phyloP scores from a whole-genome alignment of 495 filamentous ascomycete genomes.

The Chaetomidium leptoderma region DNA sequence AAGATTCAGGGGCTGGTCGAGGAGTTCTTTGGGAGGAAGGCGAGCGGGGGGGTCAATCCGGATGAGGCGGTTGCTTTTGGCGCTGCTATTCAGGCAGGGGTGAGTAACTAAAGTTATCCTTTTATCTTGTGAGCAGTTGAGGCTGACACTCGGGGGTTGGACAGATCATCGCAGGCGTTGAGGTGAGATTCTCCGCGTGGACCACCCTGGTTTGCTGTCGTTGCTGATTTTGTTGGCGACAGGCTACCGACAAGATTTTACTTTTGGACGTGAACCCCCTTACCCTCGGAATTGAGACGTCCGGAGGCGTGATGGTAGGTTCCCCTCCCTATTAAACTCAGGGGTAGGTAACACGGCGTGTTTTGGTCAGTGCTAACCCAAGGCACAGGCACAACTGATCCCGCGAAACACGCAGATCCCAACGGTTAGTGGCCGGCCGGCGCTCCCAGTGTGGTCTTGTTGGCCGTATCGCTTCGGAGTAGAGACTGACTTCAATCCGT shows the following conservation, averaged over 20 bases:
- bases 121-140: not conserved
- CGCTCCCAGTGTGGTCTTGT: not conserved
- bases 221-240: slow-evolving; percentile 60
- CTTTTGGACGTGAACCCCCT: slow-evolving; percentile 95
- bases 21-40: slow-evolving; percentile 92
- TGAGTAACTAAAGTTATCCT: slow-evolving; percentile 10
- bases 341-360: too few species aligned
- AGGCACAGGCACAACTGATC: slow-evolving; percentile 68
- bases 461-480: too few species aligned
- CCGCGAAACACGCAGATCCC: slow-evolving; percentile 85
- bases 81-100: slow-evolving; percentile 88
- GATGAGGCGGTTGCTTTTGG: slow-evolving; percentile 95
- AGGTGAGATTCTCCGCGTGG: not conserved
- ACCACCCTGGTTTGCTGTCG: not conserved
- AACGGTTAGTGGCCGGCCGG: slow-evolving; percentile 40
- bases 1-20: slow-evolving; percentile 85
- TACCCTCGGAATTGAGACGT: slow-evolving; percentile 93
- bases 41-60: slow-evolving; percentile 89
- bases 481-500: not conserved
- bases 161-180: slow-evolving; percentile 34
- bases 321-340: not conserved
- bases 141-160: not conserved
- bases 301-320: slow-evolving; percentile 74
- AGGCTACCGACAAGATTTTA: slow-evolving; percentile 60
- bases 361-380: not conserved